Base-by-base conservation (phyloP, 148 eudicot species). In the Arbutus unedo region DNA sequence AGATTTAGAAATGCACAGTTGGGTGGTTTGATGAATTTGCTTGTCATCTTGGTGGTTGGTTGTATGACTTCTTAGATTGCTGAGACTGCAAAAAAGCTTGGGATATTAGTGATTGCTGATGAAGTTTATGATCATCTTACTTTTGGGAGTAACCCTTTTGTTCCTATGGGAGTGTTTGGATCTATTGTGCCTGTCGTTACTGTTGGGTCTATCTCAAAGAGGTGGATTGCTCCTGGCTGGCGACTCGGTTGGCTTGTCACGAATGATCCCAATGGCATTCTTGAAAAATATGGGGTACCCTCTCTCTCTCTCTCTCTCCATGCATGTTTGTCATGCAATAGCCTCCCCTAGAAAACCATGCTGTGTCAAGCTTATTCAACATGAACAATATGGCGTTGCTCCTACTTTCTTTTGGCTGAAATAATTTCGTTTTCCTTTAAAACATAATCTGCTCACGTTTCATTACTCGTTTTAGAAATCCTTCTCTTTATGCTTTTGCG, bases 201-300 rank as follows among this genome's bases (percentile, higher is more conserved):
- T 0, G 76, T 94, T 47, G 98, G 98, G 1, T 94, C 98, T 14
- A 84, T 94, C 77, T 94, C 98, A 3, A 94, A 94, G 79, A 88
- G 91, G 76, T 92, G 98, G 98, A 81, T 91, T 18, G 95, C 92
- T 84, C 98, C 98, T n/a, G 98, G 98, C 79, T 94, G 98, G 95
- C 88, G 98, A 25, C 89, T 91, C 82, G 98, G 98, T 80, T 94
- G 95, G 95, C 89, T 92, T 62, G 92, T 85, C 80, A 79, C 82
- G 0, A 86, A 86, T 84, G 98, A 94, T 86, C 84, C 91, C 5
- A 81, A 84, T 77, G 87, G 88, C 81, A 84, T 90, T 74, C 90
- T 93, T 60, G 64, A 82, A 59, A 84, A 86, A 55, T 78, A 78
- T 48, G 91, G 89, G 93, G 93, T 91, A 59, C 82, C 70, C 74